These are phyloP conservation scores for Dendryphion nanum DNA, from an alignment of 2,329 filamentous ascomycete species.

Conservation along the genomic window DNA sequence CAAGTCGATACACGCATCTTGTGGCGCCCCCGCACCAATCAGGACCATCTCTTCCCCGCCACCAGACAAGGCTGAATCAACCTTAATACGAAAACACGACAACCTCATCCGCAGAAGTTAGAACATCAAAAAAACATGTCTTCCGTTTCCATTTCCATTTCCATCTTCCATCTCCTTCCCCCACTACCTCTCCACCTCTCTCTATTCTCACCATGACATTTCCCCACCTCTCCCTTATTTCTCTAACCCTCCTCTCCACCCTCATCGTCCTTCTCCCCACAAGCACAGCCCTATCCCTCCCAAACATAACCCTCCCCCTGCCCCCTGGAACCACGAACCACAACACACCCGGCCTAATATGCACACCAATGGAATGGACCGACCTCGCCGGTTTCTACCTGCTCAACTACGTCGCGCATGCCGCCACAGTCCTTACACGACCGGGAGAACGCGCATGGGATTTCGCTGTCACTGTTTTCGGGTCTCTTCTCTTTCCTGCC, in stretches of 20 bases:
- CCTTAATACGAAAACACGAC: no score
- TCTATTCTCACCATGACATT: not conserved
- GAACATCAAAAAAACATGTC: no score
- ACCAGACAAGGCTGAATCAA: conserved; percentile 2
- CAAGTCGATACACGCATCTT: no score
- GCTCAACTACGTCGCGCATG: conserved; percentile 38
- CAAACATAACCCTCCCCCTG: conserved; percentile 3
- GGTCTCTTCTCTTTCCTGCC: conserved; percentile 22
- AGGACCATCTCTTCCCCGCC: no score
- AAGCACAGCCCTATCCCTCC: not conserved
- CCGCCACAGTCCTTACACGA: conserved; percentile 29
- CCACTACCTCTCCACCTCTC: no score
- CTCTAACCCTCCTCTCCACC: not conserved
- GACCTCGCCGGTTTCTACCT: conserved; percentile 33
- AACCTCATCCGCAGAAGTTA: no score
- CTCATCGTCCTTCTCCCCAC: no score
- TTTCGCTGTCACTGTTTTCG: conserved; percentile 12
- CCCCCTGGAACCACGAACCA: conserved; percentile 4
- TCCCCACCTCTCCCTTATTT: not conserved
- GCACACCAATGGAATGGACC: conserved; percentile 21
- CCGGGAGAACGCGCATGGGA: conserved; percentile 26
- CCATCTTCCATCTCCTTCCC: no score
- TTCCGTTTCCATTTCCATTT: no score
- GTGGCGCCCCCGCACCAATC: no score
- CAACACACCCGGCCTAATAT: conserved; percentile 18